Evolutionary conservation across 495 filamentous ascomycete species (phyloP).

Genomic region (Neurospora pannonica): DNA sequence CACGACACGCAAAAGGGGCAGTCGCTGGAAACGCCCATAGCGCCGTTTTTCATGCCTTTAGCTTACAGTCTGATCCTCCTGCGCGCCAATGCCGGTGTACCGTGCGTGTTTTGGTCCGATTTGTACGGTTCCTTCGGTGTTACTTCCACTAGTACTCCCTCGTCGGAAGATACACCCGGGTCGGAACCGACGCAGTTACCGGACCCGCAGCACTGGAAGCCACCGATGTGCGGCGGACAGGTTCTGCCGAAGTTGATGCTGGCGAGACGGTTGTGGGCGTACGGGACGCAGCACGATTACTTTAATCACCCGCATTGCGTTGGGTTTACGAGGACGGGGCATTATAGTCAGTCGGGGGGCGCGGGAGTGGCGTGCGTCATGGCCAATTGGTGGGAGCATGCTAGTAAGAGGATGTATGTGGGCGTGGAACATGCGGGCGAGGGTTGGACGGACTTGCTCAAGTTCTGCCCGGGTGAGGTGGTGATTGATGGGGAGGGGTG

Average conservation of each 20-base stretch:
- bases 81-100: conserved; percentile 51
- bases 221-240: conserved; percentile 46
- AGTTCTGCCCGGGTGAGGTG: conserved; percentile 37
- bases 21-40: conserved; percentile 35
- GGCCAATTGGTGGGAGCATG: conserved; percentile 39
- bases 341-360: conserved; percentile 16
- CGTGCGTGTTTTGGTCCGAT: conserved; percentile 69
- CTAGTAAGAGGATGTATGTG: conserved; percentile 49
- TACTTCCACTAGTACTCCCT: conserved; percentile 65
- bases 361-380: conserved; percentile 52
- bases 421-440: conserved; percentile 47
- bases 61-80: conserved; percentile 60
- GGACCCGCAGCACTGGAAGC: conserved; percentile 26
- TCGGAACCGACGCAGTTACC: no score
- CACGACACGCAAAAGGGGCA: conserved; percentile 41
- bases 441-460: conserved; percentile 54
- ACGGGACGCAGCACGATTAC: conserved; percentile 62
- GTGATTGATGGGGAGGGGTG: conserved; percentile 47
- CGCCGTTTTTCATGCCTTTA: conserved; percentile 48
- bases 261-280: conserved; percentile 59
- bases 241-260: conserved; percentile 51
- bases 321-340: conserved; percentile 50
- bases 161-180: no score
- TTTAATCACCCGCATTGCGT: conserved; percentile 58
- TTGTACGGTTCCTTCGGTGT: conserved; percentile 58